Evolutionary conservation across 1,139 yeast genomes (phyloP).

Genomic region (Suhomyces yuchorum): DNA sequence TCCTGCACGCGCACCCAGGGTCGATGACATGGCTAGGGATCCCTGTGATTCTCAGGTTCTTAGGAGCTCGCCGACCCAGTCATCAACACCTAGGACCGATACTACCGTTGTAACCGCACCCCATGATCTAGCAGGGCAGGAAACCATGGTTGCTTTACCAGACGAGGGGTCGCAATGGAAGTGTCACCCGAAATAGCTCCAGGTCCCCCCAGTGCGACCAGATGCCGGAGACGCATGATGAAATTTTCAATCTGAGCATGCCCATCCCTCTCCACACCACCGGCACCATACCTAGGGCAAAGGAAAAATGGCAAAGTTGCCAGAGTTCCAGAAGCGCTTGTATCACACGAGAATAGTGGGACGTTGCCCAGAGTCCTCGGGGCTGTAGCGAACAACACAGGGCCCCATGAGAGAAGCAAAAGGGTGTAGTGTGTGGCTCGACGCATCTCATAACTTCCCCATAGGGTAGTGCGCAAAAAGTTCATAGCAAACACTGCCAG

Average conservation of each 20-base stretch:
- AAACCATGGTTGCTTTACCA: background rate
- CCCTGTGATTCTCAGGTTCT: background rate
- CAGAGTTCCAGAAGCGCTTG: background rate
- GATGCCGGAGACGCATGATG: background rate
- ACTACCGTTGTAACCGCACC: background rate
- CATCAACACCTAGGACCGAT: background rate
- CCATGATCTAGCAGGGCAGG: background rate
- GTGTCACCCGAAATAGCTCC: background rate
- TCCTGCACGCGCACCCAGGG: background rate
- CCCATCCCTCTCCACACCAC: too few relatives aligned
- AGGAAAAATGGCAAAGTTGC: too few relatives aligned
- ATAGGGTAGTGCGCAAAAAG: slow-evolving; percentile 6
- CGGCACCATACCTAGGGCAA: too few relatives aligned
- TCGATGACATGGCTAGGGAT: background rate
- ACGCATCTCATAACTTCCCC: slow-evolving; percentile 7
- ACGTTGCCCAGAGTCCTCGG: background rate
- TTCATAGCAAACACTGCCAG: background rate
- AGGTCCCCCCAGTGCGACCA: background rate
- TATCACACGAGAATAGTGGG: background rate
- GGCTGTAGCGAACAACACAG: background rate
- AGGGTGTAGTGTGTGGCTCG: background rate
- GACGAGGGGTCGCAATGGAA: background rate
- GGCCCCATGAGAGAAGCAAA: background rate
- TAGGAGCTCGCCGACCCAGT: background rate
- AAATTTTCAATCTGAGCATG: background rate